Conservation (phyloP, 192 early-diverging fungal genomes). For the Coemansia sp. region DNA sequence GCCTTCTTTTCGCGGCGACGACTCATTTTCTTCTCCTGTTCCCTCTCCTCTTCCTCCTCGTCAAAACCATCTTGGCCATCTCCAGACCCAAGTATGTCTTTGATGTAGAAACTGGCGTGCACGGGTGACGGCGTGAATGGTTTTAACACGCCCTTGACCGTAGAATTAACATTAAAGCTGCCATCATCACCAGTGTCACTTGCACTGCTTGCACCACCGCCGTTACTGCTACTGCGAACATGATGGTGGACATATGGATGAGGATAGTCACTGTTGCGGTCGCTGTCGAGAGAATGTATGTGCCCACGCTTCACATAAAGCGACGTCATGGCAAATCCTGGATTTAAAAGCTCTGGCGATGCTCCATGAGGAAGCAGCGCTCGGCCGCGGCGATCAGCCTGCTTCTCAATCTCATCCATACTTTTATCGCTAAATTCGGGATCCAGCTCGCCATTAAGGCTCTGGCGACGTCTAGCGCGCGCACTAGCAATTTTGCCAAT, state of each 20-base stretch:
- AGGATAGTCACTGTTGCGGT: too few relatives aligned
- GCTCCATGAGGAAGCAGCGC: conserved; percentile 47
- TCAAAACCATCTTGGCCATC: not conserved
- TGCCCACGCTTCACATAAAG: conserved; percentile 48
- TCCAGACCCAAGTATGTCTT: not conserved
- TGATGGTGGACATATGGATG: not conserved
- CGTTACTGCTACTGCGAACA: not conserved
- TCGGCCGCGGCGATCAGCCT: conserved; percentile 31
- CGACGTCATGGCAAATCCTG: conserved; percentile 42
- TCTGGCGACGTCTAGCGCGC: conserved; percentile 18
- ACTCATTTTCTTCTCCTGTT: not conserved
- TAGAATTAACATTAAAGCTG: not conserved
- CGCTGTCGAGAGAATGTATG: conserved; percentile 29
- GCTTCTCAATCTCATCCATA: conserved; percentile 19
- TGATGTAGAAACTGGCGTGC: conserved; percentile 22
- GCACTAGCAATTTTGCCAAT: conserved; percentile 45
- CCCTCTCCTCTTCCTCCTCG: conserved; percentile 3
- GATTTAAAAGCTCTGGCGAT: conserved; percentile 38
- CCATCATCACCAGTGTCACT: conserved; percentile 1
- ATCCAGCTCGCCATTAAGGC: conserved; percentile 12
- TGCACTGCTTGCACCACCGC: not conserved
- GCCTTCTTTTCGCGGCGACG: not conserved
- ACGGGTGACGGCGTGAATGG: conserved; percentile 44
- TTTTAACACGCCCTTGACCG: conserved; percentile 43
- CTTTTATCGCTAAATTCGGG: conserved; percentile 5